phyloP scores from a whole-genome alignment of 805 yeast genomes.

The Lipomyces yamadae region DNA sequence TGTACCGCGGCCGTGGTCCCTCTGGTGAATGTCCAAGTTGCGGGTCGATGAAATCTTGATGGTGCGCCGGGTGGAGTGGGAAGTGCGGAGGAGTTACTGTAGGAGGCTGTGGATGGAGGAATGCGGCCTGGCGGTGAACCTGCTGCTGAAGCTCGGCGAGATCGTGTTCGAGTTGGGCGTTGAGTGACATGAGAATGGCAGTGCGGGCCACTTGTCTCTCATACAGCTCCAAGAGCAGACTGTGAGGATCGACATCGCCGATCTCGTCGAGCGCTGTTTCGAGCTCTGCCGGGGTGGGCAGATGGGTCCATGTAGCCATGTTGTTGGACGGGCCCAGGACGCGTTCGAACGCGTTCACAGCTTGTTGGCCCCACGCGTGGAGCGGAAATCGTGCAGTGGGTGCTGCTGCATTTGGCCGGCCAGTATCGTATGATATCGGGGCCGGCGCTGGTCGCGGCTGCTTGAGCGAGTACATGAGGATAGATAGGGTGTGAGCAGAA shows the following conservation, averaged over 20 bases:
- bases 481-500: not conserved
- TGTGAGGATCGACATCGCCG: slow-evolving; percentile 18
- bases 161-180: slow-evolving; percentile 23
- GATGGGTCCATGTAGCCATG: slow-evolving; percentile 22
- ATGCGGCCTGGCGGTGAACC: slow-evolving; percentile 12
- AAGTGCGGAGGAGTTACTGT: not conserved
- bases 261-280: slow-evolving; percentile 19
- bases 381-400: slow-evolving; percentile 21
- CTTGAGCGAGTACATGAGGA: not conserved
- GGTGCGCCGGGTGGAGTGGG: slow-evolving; percentile 5
- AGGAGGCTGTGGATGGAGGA: slow-evolving; percentile 8
- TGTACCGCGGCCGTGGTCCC: not conserved
- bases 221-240: slow-evolving; percentile 22
- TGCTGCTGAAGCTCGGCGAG: slow-evolving; percentile 15
- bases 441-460: slow-evolving; percentile 13
- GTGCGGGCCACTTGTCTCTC: slow-evolving; percentile 34
- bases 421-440: slow-evolving; percentile 21
- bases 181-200: slow-evolving; percentile 20
- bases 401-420: slow-evolving; percentile 23
- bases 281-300: slow-evolving; percentile 21
- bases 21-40: not conserved
- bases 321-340: slow-evolving; percentile 30
- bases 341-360: slow-evolving; percentile 26
- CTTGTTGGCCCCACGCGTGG: slow-evolving; percentile 20
- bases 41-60: slow-evolving; percentile 1